Conservation (phyloP, 768 basidiomycete species). For the Crassisporium funariophilum region DNA sequence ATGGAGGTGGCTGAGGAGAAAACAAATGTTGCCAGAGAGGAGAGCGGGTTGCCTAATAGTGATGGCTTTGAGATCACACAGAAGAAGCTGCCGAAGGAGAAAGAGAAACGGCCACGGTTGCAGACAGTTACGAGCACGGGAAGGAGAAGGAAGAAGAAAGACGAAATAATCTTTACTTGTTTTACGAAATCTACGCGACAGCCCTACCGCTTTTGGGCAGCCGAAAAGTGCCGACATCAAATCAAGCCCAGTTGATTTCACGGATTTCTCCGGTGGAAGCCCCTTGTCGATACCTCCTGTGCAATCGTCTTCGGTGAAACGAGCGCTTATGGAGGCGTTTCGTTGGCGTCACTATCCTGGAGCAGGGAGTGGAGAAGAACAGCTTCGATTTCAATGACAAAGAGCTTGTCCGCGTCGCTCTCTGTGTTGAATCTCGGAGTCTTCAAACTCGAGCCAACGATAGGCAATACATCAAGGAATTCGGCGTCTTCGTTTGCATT, state of each 20-base stretch:
- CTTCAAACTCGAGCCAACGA: too few relatives aligned
- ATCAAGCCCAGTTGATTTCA: slow-evolving; percentile 1
- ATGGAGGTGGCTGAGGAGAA: neutral
- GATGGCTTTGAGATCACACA: neutral
- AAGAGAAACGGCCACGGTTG: slow-evolving; percentile 1
- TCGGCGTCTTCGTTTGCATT: too few relatives aligned
- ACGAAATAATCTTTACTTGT: neutral
- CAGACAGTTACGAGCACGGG: neutral
- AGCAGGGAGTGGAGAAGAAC: too few relatives aligned
- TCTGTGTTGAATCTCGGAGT: too few relatives aligned
- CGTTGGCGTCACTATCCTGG: too few relatives aligned
- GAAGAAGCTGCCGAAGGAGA: neutral
- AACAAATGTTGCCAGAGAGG: neutral
- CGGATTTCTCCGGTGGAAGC: neutral
- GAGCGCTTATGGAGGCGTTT: too few relatives aligned
- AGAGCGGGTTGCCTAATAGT: slow-evolving; percentile 2
- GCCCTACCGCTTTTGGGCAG: neutral
- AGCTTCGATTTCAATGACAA: too few relatives aligned
- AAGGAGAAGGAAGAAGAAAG: neutral
- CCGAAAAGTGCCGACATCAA: neutral
- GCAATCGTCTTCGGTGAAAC: too few relatives aligned
- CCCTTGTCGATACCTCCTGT: too few relatives aligned
- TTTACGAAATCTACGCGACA: neutral
- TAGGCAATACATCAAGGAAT: too few relatives aligned
- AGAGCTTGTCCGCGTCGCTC: too few relatives aligned